Evolutionary conservation across 164 flowering plant species (phyloP).

Genomic region (Protea cynaroides): DNA sequence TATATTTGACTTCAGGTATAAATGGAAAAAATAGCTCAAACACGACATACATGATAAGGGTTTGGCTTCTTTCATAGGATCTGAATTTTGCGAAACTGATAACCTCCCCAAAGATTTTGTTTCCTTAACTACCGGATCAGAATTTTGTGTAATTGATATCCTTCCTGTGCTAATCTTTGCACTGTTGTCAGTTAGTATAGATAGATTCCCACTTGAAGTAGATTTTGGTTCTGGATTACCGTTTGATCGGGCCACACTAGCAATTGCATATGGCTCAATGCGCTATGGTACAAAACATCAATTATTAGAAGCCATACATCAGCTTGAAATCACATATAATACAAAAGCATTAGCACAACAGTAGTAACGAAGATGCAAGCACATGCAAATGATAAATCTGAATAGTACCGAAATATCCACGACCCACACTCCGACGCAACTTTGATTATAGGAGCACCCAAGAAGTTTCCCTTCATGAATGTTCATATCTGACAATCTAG

Average conservation of each 20-base stretch:
- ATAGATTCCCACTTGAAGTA: constrained; percentile 38
- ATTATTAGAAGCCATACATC: constrained; percentile 10
- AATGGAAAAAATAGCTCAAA: not conserved
- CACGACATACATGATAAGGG: constrained; percentile 48
- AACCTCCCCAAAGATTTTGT: constrained; percentile 50
- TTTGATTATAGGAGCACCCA: constrained; percentile 96
- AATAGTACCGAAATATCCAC: constrained; percentile 82
- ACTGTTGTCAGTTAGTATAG: constrained; percentile 50
- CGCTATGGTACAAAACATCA: constrained; percentile 43
- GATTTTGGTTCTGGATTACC: constrained; percentile 55
- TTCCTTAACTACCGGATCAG: constrained; percentile 64
- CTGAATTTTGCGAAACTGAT: constrained; percentile 55
- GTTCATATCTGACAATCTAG: constrained; percentile 85
- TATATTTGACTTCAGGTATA: not conserved
- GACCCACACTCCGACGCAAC: constrained; percentile 99
- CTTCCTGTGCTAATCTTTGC: constrained; percentile 57
- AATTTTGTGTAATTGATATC: constrained; percentile 54
- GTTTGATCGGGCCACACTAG: constrained; percentile 31
- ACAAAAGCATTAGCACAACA: constrained; percentile 3
- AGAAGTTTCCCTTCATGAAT: constrained; percentile 98
- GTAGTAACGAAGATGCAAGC: not conserved
- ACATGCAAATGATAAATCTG: constrained; percentile 1
- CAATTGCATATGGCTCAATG: constrained; percentile 69
- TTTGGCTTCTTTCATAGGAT: constrained; percentile 51
- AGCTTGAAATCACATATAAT: constrained; percentile 8